Evolutionary conservation across 1,139 yeast genomes (phyloP).

Genomic region (Ogataea hybrid): DNA sequence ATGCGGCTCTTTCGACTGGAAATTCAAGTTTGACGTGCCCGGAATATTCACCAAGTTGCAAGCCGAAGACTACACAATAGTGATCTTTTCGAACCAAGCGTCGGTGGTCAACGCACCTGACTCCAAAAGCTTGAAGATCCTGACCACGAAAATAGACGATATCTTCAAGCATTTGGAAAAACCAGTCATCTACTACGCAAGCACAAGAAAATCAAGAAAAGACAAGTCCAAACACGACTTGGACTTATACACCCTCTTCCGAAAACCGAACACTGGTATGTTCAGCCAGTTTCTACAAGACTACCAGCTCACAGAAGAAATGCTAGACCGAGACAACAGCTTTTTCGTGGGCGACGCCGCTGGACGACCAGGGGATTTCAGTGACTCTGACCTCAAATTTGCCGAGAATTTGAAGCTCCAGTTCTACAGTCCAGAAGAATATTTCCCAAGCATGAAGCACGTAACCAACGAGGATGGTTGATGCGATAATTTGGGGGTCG

Average conservation of each 20-base stretch:
- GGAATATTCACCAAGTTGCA: constrained; percentile 28
- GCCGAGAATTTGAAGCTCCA: constrained; percentile 54
- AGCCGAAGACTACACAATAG: constrained; percentile 41
- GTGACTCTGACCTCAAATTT: constrained; percentile 72
- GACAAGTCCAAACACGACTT: constrained; percentile 32
- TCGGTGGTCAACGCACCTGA: constrained; percentile 41
- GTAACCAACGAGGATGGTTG: constrained; percentile 16
- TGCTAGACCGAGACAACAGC: constrained; percentile 40
- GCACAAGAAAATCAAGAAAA: constrained; percentile 49
- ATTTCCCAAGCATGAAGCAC: constrained; percentile 35
- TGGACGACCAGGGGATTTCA: constrained; percentile 72
- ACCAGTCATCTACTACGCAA: constrained; percentile 57
- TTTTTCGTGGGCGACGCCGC: constrained; percentile 97
- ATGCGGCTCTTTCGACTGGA: constrained; percentile 65
- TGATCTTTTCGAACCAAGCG: constrained; percentile 86
- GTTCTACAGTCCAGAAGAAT: constrained; percentile 72
- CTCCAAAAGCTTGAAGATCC: constrained; percentile 30
- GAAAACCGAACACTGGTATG: constrained; percentile 76
- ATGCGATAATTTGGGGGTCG: constrained; percentile 29
- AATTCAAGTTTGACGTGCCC: constrained; percentile 47
- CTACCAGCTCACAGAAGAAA: constrained; percentile 12
- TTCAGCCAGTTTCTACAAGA: constrained; percentile 32
- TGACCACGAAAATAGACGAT: constrained; percentile 21
- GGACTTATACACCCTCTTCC: constrained; percentile 41
- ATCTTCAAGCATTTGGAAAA: constrained; percentile 26